Base-by-base conservation (phyloP, 306 rosid species). In the Phaseolus lunatus region DNA sequence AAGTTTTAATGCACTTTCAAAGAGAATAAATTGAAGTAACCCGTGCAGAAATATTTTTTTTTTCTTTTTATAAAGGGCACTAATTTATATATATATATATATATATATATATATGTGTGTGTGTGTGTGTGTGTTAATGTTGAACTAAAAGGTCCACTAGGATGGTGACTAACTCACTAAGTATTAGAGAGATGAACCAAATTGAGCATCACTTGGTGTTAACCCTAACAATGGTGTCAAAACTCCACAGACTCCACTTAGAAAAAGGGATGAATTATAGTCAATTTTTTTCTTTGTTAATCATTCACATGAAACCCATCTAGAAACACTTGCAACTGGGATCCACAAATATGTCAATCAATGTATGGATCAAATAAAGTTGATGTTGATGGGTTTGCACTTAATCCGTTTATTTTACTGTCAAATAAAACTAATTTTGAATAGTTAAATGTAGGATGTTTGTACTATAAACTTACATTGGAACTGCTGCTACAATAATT, bases 131-230 rank as follows among this genome's bases (percentile, higher is more conserved):
- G n/a, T n/a, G n/a, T 80, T 81, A 67, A 84, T 84, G 84, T 85
- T 85, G 84, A 82, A 63, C 71, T 66, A 57, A 83, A 85, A 70
- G 86, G 84, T 87, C 90, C 95, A 89, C 87, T 66, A 80, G 75
- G 86, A 84, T 86, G 65, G 84, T 85, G 84, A 83, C 88, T 84
- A 84, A 85, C 89, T 85, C 84, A 79, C 67, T 66, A 85, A 49
- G 52, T 70, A 56, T 72, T 73, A 85, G 80, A 71, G 13, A 37
- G 47, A 71, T 76, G 41, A 87, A 76, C 70, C 81, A 57, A 81
- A 67, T 73, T 80, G 59, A 73, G 69, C 72, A 76, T 26, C 76
- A 76, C 70, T 70, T 61, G 62, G 78, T 52, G 26, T 49, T 50
- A 71, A 76, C 65, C 67, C 71, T 13, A 75, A 43, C 33, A 43